Conservation (phyloP, 176 grass and related monocot species). For the Aegilops speltoides region DNA sequence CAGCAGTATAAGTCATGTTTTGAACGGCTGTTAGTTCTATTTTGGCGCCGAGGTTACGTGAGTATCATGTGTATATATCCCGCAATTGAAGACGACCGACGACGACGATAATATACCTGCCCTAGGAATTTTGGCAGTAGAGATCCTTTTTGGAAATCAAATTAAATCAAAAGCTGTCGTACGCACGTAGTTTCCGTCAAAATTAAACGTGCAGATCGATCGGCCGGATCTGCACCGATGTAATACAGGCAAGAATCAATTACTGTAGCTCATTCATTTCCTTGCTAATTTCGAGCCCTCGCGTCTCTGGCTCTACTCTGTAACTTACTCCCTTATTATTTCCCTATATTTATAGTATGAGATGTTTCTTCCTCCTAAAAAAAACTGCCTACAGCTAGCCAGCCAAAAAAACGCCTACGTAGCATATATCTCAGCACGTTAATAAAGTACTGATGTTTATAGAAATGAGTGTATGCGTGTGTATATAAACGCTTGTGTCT, state of each 20-base stretch:
- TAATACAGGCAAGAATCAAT: not conserved
- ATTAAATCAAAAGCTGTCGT: not conserved
- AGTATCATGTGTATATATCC: not conserved
- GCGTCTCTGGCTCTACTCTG: not conserved
- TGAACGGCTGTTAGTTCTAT: not conserved
- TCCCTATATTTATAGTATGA: too few relatives aligned
- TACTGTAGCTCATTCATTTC: not conserved
- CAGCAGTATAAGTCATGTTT: not conserved
- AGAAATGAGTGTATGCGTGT: too few relatives aligned
- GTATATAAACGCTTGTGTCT: too few relatives aligned
- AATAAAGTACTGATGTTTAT: too few relatives aligned
- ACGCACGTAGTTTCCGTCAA: not conserved
- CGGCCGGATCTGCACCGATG: not conserved
- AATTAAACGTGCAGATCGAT: not conserved
- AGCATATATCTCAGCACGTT: not conserved
- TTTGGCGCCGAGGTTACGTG: not conserved
- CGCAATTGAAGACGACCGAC: not conserved
- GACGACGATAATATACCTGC: too few relatives aligned
- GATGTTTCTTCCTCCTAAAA: not conserved
- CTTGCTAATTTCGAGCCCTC: not conserved
- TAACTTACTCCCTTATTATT: not conserved
- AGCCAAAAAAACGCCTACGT: too few relatives aligned
- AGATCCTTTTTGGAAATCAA: not conserved
- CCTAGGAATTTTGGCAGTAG: too few relatives aligned
- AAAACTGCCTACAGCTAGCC: not conserved